Base-by-base conservation (phyloP, 2,329 filamentous ascomycete species). In the Talaromyces verruculosus region DNA sequence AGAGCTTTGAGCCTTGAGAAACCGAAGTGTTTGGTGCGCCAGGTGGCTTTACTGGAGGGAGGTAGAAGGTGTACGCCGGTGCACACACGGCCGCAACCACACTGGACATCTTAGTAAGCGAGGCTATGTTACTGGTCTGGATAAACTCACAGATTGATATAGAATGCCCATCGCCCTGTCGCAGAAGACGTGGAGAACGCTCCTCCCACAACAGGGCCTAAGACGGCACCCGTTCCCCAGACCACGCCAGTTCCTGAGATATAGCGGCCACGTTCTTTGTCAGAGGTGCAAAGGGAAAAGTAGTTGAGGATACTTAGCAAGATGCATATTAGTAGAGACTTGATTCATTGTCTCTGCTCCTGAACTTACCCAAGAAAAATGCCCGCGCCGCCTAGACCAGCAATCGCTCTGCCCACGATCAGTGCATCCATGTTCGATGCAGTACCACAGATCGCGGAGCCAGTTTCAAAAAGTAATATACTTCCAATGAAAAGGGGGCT, bases 381-480 rank as follows among this genome's bases (percentile, higher is more conserved):
- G 10, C 76, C 76, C 2, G 66, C 66, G 1, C 78, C 73, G n/a
- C n/a, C n/a, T n/a, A n/a, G n/a, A n/a, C n/a, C n/a, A n/a, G n/a
- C n/a, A n/a, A n/a, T n/a, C n/a, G n/a, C n/a, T n/a, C n/a, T n/a
- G 10, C 77, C 78, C 5, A 77, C 68, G 65, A 86, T 85, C 17
- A 86, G 68, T 25, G 80, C 80, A 64, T 79, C 71, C 74, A 83
- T 82, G 33, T 67, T 78, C 0, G 78, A 79, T 0, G 82, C 80
- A 0, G 73, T 81, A 33, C 82, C 83, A 65, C 82, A 84, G 1
- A 83, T 61, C 0, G 80, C 75, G 63, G 63, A 69, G 0, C 75
- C 77, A 22, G 62, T 68, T 57, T 75, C 71, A 62, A 80, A 77
- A 8, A 77, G 15, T 33, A 74, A 11, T 17, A 75, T 62, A 11